Conservation (phyloP, 2,329 filamentous ascomycete genomes). For the Cadophora sp. region DNA sequence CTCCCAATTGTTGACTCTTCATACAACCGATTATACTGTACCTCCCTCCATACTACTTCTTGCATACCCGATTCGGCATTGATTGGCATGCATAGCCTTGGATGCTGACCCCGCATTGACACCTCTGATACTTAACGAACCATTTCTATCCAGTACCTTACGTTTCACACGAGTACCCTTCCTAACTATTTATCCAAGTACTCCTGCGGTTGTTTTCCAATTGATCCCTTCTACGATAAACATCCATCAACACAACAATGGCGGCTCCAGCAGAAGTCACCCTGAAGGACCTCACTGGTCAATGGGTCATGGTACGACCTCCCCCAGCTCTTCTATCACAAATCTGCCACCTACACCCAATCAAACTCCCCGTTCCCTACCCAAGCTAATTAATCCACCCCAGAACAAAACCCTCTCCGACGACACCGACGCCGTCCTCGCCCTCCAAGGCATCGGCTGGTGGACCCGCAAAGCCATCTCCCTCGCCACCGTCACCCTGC, state of each 20-base stretch:
- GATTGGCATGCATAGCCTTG: neutral
- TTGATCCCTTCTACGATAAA: neutral
- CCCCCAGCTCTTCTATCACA: neutral
- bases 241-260: slow-evolving; percentile 47
- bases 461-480: slow-evolving; percentile 64
- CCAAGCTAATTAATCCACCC: neutral
- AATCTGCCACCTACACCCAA: neutral
- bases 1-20: neutral
- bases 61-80: neutral
- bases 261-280: slow-evolving; percentile 59
- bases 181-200: neutral
- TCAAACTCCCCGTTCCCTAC: neutral
- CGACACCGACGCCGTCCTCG: slow-evolving; percentile 61
- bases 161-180: neutral
- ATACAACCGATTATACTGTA: neutral
- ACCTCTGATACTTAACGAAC: neutral
- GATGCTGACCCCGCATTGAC: neutral
- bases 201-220: neutral
- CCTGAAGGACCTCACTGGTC: slow-evolving; percentile 58
- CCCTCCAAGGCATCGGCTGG: slow-evolving; percentile 64
- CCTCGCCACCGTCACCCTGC: slow-evolving; percentile 62
- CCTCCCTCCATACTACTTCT: neutral
- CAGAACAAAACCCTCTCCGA: slow-evolving; percentile 69
- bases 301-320: slow-evolving; percentile 56
- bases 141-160: neutral